Evolutionary conservation across 2,329 filamentous ascomycete species (phyloP).

Genomic region (Cytospora chrysosperma): DNA sequence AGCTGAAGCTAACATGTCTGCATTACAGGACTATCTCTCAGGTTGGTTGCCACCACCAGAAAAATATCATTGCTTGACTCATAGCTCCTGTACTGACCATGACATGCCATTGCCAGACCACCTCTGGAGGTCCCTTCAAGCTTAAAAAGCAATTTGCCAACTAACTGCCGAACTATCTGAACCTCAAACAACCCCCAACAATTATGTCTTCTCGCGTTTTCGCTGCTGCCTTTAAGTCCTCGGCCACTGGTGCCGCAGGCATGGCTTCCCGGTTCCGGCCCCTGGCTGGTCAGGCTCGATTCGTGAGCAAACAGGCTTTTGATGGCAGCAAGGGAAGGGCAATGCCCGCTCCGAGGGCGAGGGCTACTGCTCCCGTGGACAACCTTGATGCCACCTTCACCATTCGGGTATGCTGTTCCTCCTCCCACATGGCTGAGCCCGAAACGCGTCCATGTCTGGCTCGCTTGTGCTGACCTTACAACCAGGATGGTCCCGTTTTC

Average conservation of each 20-base stretch:
- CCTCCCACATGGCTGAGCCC: not conserved
- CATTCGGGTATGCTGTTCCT: slow-evolving; percentile 64
- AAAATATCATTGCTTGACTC: slow-evolving; percentile 37
- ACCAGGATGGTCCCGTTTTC: slow-evolving; percentile 88
- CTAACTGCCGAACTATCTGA: slow-evolving; percentile 24
- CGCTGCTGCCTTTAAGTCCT: slow-evolving; percentile 52
- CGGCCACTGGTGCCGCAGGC: slow-evolving; percentile 44
- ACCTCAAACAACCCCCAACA: slow-evolving; percentile 29
- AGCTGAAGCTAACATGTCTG: slow-evolving; percentile 42
- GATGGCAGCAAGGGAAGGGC: slow-evolving; percentile 68
- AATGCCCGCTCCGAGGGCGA: slow-evolving; percentile 58
- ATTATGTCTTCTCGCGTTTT: slow-evolving; percentile 62
- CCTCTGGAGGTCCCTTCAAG: slow-evolving; percentile 52
- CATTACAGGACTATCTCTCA: slow-evolving; percentile 70
- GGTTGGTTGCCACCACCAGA: slow-evolving; percentile 47
- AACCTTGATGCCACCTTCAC: slow-evolving; percentile 88
- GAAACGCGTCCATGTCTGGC: not conserved
- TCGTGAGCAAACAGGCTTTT: slow-evolving; percentile 50
- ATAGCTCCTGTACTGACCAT: slow-evolving; percentile 40
- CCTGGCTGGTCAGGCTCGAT: slow-evolving; percentile 36
- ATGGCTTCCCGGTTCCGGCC: slow-evolving; percentile 32
- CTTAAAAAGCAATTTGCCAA: slow-evolving; percentile 37
- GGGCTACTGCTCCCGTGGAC: slow-evolving; percentile 64
- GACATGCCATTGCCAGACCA: slow-evolving; percentile 41
- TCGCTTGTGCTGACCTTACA: slow-evolving; percentile 17